phyloP scores from a whole-genome alignment of 106 monocot genomes.

The Amphibolis antarctica region DNA sequence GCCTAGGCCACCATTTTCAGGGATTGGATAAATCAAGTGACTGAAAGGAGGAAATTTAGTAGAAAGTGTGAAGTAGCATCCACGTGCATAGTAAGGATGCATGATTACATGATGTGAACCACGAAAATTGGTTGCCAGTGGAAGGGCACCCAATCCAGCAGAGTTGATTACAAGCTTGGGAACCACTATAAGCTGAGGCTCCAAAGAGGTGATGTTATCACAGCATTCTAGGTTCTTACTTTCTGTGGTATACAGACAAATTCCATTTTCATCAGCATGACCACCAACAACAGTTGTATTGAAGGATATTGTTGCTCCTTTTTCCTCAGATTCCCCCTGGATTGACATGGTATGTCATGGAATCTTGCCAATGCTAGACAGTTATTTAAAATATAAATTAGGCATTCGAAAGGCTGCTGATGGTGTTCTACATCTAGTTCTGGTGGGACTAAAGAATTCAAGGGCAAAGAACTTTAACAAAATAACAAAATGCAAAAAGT shows the following conservation, averaged over 20 bases:
- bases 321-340: constrained; percentile 84
- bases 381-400: too few relatives aligned
- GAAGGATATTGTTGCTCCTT: constrained; percentile 49
- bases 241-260: constrained; percentile 62
- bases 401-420: too few relatives aligned
- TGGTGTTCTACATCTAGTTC: too few relatives aligned
- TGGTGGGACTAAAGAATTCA: too few relatives aligned
- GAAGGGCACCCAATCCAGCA: constrained; percentile 80
- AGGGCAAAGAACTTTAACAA: too few relatives aligned
- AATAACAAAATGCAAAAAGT: too few relatives aligned
- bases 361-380: neutral
- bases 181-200: constrained; percentile 48
- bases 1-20: constrained; percentile 90
- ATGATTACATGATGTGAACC: constrained; percentile 30
- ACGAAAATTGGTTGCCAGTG: constrained; percentile 63
- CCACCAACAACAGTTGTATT: constrained; percentile 70
- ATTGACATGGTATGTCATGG: constrained; percentile 3
- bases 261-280: constrained; percentile 33
- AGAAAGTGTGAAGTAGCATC: constrained; percentile 84
- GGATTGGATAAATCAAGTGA: constrained; percentile 86
- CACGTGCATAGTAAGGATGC: constrained; percentile 71
- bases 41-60: constrained; percentile 61
- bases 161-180: constrained; percentile 79
- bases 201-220: constrained; percentile 13
- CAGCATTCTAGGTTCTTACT: constrained; percentile 40